Evolutionary conservation across 208 protist genomes (phyloP), one percentile per base, ranked within the genome.

Genomic region (Angomonas deanei): DNA sequence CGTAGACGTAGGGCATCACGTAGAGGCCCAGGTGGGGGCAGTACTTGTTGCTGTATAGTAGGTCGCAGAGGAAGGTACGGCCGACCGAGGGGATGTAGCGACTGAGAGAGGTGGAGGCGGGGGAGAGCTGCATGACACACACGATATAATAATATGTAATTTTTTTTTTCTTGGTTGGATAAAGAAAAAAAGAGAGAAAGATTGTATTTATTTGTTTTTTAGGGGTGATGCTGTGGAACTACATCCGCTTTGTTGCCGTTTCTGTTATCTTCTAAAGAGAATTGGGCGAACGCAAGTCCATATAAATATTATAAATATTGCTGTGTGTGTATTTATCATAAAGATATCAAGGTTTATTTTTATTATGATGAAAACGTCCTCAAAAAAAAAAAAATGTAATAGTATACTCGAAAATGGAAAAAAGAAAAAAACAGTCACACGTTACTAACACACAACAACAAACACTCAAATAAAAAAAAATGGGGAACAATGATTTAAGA

Each of bases 1-100:
- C 74, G 58, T 94, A 94, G 8, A 85, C 59, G 57, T 80, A 88
- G 0, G 87, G 87, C 59, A 82, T 78, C 57, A 52, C 63, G 59
- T 84, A 90, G 28, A 67, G 65, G 4, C 84, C 84, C 3, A 94
- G 61, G 66, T 91, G 75, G 21, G 84, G 76, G 19, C 71, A 74
- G 71, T 91, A 91, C 69, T 87, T 88, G 31, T 66, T 82, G n/a
- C 84, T 84, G 66, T 94, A 94, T 1, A 94, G 72, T 13, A 39
- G 65, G 69, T 94, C 84, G 0, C 78, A 27, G 11, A 91, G 68
- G 46, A 89, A 94, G 34, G 73, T 55, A 19, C 78, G 78, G 19
- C 82, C 81, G 24, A 94, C 74, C 15, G 78, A 60, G 10, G 74
- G 61, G 19, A 84, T 71, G 72, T 81, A 93, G 15, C 71, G 76